phyloP scores from a whole-genome alignment of 2,329 filamentous ascomycete species.

The Raffaelea ambrosiae region DNA sequence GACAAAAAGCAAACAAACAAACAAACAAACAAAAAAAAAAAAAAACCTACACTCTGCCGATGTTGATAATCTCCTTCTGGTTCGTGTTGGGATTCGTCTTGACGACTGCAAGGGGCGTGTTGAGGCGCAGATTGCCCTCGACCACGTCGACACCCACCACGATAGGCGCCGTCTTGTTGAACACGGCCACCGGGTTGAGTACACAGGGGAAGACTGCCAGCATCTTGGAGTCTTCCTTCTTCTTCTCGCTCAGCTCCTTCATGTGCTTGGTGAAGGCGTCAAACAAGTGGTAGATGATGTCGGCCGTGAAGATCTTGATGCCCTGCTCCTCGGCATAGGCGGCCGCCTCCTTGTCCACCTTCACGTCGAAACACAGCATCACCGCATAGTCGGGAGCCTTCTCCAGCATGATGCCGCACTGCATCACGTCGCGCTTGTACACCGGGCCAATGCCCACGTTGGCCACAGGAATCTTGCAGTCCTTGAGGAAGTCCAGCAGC shows the following conservation, averaged over 20 bases:
- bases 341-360: constrained; percentile 93
- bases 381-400: constrained; percentile 93
- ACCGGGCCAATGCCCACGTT: constrained; percentile 97
- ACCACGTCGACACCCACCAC: constrained; percentile 90
- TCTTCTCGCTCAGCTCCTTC: constrained; percentile 75
- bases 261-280: constrained; percentile 96
- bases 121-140: constrained; percentile 78
- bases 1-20: neutral
- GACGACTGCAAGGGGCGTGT: constrained; percentile 83
- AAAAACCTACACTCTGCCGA: constrained; percentile 83
- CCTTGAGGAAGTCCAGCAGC: constrained; percentile 88
- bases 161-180: constrained; percentile 97
- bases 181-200: constrained; percentile 79
- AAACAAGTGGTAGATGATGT: constrained; percentile 98
- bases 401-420: constrained; percentile 90
- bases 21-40: neutral
- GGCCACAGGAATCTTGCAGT: constrained; percentile 92
- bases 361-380: constrained; percentile 99
- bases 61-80: constrained; percentile 70
- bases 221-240: constrained; percentile 94
- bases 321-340: constrained; percentile 87
- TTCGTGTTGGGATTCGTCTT: constrained; percentile 73
- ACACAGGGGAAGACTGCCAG: constrained; percentile 94
- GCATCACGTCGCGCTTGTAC: constrained; percentile 96
- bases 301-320: constrained; percentile 95